Evolutionary conservation across 768 basidiomycete genomes (phyloP).

Genomic region (Naganishia vaughanmartiniae): DNA sequence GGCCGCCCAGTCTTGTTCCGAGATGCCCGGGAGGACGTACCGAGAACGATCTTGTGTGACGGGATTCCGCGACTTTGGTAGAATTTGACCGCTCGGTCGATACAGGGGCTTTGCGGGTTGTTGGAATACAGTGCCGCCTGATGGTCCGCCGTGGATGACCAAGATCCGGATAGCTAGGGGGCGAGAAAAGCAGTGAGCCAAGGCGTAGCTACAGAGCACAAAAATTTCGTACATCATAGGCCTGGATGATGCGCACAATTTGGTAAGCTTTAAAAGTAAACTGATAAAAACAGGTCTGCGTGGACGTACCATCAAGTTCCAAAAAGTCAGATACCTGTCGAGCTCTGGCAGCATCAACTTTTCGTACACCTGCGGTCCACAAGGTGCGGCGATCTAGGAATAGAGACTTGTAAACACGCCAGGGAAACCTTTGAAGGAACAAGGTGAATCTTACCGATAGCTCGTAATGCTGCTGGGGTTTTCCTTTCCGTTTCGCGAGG

Average conservation of each 20-base stretch:
- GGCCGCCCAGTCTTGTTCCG: not conserved
- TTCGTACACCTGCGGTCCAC: conserved; percentile 80
- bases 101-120: conserved; percentile 56
- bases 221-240: conserved; percentile 48
- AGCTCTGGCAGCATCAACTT: conserved; percentile 76
- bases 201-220: too few relatives aligned
- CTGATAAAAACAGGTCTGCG: not conserved
- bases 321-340: conserved; percentile 85
- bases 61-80: conserved; percentile 71
- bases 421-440: conserved; percentile 51
- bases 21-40: conserved; percentile 42
- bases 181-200: not conserved
- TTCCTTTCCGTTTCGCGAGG: conserved; percentile 67
- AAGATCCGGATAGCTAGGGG: conserved; percentile 68
- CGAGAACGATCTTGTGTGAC: conserved; percentile 77
- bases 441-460: conserved; percentile 51
- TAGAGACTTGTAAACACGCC: not conserved
- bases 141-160: conserved; percentile 64
- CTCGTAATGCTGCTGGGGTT: conserved; percentile 58
- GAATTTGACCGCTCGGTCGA: conserved; percentile 68
- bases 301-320: conserved; percentile 82
- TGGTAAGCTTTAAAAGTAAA: not conserved
- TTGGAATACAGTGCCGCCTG: conserved; percentile 82
- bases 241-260: conserved; percentile 30
- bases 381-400: conserved; percentile 80